phyloP scores from a whole-genome alignment of 306 rosid species.

The Cicer chorassanicum region DNA sequence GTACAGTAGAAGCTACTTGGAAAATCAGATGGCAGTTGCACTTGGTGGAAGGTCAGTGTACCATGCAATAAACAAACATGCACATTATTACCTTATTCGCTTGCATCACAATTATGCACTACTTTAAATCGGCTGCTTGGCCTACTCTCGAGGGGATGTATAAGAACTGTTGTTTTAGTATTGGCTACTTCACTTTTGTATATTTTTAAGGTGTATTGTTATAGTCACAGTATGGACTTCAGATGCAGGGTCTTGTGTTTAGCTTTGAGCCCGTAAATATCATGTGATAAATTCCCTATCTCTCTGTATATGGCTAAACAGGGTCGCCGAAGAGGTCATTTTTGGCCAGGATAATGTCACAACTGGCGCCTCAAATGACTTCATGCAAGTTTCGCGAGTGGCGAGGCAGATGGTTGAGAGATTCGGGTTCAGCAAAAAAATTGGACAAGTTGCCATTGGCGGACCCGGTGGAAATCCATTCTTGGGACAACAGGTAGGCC shows the following conservation, averaged over 20 bases:
- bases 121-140: no score
- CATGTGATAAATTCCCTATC: conserved; percentile 22
- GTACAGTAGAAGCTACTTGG: conserved; percentile 99
- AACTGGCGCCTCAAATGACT: conserved; percentile 96
- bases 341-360: conserved; percentile 80
- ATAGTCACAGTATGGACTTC: neutral
- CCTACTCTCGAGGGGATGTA: no score
- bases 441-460: conserved; percentile 92
- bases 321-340: conserved; percentile 89
- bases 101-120: neutral
- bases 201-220: neutral
- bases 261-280: neutral
- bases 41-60: conserved; percentile 67
- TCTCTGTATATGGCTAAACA: conserved; percentile 44
- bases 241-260: conserved; percentile 2
- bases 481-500: conserved; percentile 90
- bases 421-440: conserved; percentile 96
- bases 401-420: conserved; percentile 99
- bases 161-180: neutral
- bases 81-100: conserved; percentile 10
- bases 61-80: neutral
- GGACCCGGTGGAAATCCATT: conserved; percentile 96
- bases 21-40: conserved; percentile 99
- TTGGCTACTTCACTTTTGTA: neutral
- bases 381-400: conserved; percentile 98